Conservation (phyloP, 2,329 filamentous ascomycete genomes). For the Talaromyces verruculosus region DNA sequence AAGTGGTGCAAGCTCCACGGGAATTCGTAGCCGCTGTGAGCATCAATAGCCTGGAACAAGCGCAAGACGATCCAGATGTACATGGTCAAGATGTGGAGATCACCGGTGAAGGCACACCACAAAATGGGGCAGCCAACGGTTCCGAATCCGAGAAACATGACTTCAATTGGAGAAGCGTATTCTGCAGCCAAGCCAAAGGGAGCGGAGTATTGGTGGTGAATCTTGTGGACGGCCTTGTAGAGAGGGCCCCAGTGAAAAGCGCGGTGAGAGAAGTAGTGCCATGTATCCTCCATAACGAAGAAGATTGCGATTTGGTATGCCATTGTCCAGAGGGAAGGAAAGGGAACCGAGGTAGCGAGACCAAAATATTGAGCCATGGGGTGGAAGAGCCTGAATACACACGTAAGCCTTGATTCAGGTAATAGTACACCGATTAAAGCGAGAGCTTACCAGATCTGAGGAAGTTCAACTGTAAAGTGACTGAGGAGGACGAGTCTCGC, state of each 20-base stretch:
- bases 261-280: slow-evolving; percentile 98
- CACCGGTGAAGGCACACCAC: slow-evolving; percentile 77
- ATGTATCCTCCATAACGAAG: slow-evolving; percentile 93
- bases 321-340: slow-evolving; percentile 83
- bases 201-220: slow-evolving; percentile 97
- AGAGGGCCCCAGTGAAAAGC: slow-evolving; percentile 90
- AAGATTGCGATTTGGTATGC: slow-evolving; percentile 87
- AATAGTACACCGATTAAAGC: not conserved
- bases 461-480: slow-evolving; percentile 96
- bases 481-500: slow-evolving; percentile 87
- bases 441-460: slow-evolving; percentile 79
- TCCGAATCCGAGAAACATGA: slow-evolving; percentile 88
- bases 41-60: slow-evolving; percentile 95
- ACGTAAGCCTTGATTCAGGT: not conserved
- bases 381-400: slow-evolving; percentile 71
- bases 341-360: slow-evolving; percentile 82
- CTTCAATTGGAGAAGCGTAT: slow-evolving; percentile 96
- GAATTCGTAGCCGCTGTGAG: slow-evolving; percentile 97
- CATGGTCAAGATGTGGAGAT: slow-evolving; percentile 96
- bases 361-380: slow-evolving; percentile 91
- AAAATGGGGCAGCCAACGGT: slow-evolving; percentile 79
- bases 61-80: slow-evolving; percentile 93
- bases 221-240: slow-evolving; percentile 97
- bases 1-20: slow-evolving; percentile 95
- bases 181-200: slow-evolving; percentile 95